A percentile compares a stretch with the other conserved stretches of the same genome.
phyloP scores from a whole-genome alignment of 176 grass and related monocot species.

The Guadua angustifolia region DNA sequence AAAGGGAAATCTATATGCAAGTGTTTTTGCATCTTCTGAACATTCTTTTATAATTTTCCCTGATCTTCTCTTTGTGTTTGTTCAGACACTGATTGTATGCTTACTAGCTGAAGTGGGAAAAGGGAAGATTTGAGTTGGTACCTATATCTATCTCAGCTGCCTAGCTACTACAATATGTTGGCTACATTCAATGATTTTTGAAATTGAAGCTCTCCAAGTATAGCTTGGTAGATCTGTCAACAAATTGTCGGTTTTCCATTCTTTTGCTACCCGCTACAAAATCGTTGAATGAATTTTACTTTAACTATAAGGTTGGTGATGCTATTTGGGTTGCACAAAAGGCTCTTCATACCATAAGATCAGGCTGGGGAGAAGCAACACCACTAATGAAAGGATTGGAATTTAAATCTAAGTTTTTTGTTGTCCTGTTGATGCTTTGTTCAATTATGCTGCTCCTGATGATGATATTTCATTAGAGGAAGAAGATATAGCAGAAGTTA shows the following conservation, averaged over 20 bases:
- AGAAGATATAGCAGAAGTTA: slow-evolving; percentile 45
- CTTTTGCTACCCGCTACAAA: slow-evolving; percentile 15
- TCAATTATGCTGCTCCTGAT: slow-evolving; percentile 90
- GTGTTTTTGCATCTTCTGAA: neutral
- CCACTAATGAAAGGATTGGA: slow-evolving; percentile 62
- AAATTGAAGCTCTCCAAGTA: slow-evolving; percentile 91
- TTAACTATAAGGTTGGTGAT: slow-evolving; percentile 61
- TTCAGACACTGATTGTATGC: slow-evolving; percentile 70
- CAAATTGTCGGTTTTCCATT: neutral
- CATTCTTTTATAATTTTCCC: slow-evolving; percentile 30
- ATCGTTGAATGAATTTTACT: slow-evolving; percentile 27
- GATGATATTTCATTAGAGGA: slow-evolving; percentile 44
- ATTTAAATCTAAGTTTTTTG: slow-evolving; percentile 72
- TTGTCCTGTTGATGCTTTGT: slow-evolving; percentile 88
- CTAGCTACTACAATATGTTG: slow-evolving; percentile 72
- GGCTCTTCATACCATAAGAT: slow-evolving; percentile 51
- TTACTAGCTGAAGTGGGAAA: slow-evolving; percentile 82
- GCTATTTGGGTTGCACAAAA: slow-evolving; percentile 85
- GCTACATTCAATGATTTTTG: slow-evolving; percentile 68
- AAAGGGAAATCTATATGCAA: too few species aligned
- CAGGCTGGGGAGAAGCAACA: slow-evolving; percentile 66
- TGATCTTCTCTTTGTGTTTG: slow-evolving; percentile 28
- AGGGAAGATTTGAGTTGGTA: slow-evolving; percentile 80
- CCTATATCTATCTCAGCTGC: slow-evolving; percentile 79
- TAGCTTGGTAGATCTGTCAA: slow-evolving; percentile 41